Percentiles rank a stretch among this genome's conserved stretches.
Evolutionary conservation across 179 eudicot species (phyloP).

Genomic region (Drosera spatulata): DNA sequence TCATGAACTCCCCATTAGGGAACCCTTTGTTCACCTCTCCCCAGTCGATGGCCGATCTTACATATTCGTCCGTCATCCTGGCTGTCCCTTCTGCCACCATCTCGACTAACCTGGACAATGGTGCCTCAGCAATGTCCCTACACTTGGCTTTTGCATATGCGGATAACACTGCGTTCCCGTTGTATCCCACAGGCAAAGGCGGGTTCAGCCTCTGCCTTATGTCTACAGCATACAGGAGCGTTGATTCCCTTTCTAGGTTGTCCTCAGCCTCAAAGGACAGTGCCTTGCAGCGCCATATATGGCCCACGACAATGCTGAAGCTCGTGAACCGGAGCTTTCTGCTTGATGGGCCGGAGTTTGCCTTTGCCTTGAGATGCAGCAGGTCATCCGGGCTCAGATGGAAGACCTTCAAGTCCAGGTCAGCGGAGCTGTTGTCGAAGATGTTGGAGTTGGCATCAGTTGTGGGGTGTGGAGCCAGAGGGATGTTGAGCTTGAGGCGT

Average conservation of each 20-base stretch:
- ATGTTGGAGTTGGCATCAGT: conserved; percentile 23
- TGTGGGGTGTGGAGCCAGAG: conserved; percentile 20
- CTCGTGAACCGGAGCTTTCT: conserved; percentile 34
- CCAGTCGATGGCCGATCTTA: conserved; percentile 75
- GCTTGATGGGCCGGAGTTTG: conserved; percentile 11
- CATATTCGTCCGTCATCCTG: conserved; percentile 72
- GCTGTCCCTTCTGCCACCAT: conserved; percentile 42
- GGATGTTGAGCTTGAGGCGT: conserved; percentile 42
- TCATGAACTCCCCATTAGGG: conserved; percentile 70
- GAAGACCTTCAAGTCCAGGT: conserved; percentile 63
- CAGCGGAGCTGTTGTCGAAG: conserved; percentile 30
- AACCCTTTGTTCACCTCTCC: conserved; percentile 70
- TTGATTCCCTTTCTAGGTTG: conserved; percentile 25
- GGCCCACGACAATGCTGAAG: conserved; percentile 62
- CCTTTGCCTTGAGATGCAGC: conserved; percentile 34
- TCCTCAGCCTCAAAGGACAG: conserved; percentile 25
- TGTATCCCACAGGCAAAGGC: conserved; percentile 36
- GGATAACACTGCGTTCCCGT: conserved; percentile 65
- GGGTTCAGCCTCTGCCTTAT: conserved; percentile 54
- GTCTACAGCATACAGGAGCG: conserved; percentile 58
- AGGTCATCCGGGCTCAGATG: conserved; percentile 38
- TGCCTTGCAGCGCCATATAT: conserved; percentile 83
- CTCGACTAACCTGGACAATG: conserved; percentile 37
- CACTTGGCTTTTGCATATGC: conserved; percentile 58
- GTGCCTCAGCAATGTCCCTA: conserved; percentile 38